Conservation (phyloP, 805 yeast species). For the Huiozyma sinensis region DNA sequence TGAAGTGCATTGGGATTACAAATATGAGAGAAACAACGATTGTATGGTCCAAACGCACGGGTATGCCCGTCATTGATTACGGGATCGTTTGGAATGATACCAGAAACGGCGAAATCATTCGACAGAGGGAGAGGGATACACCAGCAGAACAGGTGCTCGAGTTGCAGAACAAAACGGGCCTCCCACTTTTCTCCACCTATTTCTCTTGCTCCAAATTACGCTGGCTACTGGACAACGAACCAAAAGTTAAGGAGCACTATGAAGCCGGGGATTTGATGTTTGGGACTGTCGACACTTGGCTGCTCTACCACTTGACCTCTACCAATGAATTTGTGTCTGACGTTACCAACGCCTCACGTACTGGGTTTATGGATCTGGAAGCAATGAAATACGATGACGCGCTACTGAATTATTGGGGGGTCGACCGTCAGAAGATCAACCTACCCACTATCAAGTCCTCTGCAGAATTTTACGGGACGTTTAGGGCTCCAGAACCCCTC, state of each 20-base stretch:
- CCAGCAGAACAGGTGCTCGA: constrained; percentile 45
- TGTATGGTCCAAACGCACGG: constrained; percentile 78
- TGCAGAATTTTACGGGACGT: constrained; percentile 67
- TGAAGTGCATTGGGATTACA: constrained; percentile 76
- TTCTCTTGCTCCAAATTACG: constrained; percentile 83
- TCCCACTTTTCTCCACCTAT: constrained; percentile 74
- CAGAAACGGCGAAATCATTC: constrained; percentile 65
- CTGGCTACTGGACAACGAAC: constrained; percentile 80
- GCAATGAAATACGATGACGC: constrained; percentile 66
- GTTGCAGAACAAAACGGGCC: constrained; percentile 60
- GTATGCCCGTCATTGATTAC: constrained; percentile 62
- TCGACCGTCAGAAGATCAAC: constrained; percentile 53
- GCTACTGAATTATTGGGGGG: constrained; percentile 67
- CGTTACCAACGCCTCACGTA: constrained; percentile 84
- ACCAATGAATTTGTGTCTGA: constrained; percentile 69
- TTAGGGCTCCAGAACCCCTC: constrained; percentile 41
- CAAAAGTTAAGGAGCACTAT: constrained; percentile 53
- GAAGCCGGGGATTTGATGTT: constrained; percentile 74
- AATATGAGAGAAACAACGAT: constrained; percentile 93
- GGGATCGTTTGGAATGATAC: constrained; percentile 97
- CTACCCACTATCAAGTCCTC: constrained; percentile 74
- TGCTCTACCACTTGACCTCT: constrained; percentile 70
- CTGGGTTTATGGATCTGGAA: constrained; percentile 77
- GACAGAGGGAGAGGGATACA: constrained; percentile 44
- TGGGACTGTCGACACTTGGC: constrained; percentile 93